Base-by-base conservation (phyloP, 495 filamentous ascomycete species). In the Aspergillus cristatus region DNA sequence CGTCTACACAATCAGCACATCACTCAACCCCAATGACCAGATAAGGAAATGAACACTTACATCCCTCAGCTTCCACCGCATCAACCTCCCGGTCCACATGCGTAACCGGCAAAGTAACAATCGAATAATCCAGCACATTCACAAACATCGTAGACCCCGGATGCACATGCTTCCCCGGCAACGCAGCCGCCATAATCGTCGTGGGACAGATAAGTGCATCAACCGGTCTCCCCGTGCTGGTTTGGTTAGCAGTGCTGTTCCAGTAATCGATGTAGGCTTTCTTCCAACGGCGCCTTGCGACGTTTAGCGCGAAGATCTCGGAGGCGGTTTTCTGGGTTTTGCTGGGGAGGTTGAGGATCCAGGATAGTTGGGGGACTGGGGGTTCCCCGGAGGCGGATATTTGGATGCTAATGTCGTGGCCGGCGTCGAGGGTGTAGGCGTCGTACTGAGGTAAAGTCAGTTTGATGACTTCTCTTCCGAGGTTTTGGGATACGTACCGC, bases 251-350 rank as follows among this genome's bases (percentile, higher is more conserved):
- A 0, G 78, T 84, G 30, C 56, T 71, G 45, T 81, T 78, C 80
- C 80, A 84, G 55, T 81, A 83, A 22, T 79, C 76, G 68, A 78
- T 68, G 43, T 82, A 82, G 31, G 69, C 63, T 47, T 78, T 80
- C 52, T 77, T 73, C 36, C 71, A 70, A 31, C 74, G 59, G 7
- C 78, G 66, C 42, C 76, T 74, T n/a, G 55, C 47, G 8, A 83
- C 56, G 38, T 82, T 83, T 13, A 66, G 42, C 14, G 53, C 65
- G 7, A 74, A 63, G 32, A 82, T 70, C 10, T 70, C 58, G 5
- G 46, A 58, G 0, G 71, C 72, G 20, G 46, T 65, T 32, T 64
- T 49, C 10, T 65, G 49, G 2, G 47, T 49, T 8, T 50, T 41
- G 13, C 38, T 35, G 2, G 39, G 15, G 2, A 51, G 36, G 6